Conservation (phyloP, 441 rosid genomes). For the Erysimum cheiri region DNA sequence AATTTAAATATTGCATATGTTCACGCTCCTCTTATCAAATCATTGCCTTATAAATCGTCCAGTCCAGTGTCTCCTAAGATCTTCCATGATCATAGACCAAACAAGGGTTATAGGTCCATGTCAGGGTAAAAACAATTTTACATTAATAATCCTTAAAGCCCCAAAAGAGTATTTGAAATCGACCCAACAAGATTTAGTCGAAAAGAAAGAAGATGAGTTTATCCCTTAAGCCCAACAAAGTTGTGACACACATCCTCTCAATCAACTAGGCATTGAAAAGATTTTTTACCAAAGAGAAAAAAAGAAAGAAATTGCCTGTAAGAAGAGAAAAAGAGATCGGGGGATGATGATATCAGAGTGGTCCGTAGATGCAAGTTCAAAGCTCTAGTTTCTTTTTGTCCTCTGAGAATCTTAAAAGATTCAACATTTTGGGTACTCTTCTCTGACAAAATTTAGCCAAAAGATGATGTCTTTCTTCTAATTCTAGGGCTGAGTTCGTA, state of each 20-base stretch:
- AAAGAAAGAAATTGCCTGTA: constrained; percentile 6
- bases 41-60: too few relatives aligned
- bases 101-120: too few relatives aligned
- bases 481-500: constrained; percentile 35
- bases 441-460: constrained; percentile 2
- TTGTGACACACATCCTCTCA: constrained; percentile 30
- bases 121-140: too few relatives aligned
- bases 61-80: too few relatives aligned
- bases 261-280: constrained; percentile 39
- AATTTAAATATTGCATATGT: too few relatives aligned
- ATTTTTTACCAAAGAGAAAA: constrained; percentile 22
- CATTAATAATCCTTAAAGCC: constrained; percentile 11
- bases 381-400: constrained; percentile 8
- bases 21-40: too few relatives aligned
- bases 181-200: constrained; percentile 29
- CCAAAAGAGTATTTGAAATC: constrained; percentile 19
- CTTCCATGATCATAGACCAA: too few relatives aligned
- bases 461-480: constrained; percentile 40
- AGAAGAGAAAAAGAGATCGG: constrained; percentile 30
- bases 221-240: constrained; percentile 25
- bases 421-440: constrained; percentile 39
- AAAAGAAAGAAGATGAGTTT: not conserved
- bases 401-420: constrained; percentile 26
- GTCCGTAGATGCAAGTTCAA: constrained; percentile 35
- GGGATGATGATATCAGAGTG: constrained; percentile 36